Conservation (phyloP, 176 grass and related monocot species). For the Neostapfia colusana region DNA sequence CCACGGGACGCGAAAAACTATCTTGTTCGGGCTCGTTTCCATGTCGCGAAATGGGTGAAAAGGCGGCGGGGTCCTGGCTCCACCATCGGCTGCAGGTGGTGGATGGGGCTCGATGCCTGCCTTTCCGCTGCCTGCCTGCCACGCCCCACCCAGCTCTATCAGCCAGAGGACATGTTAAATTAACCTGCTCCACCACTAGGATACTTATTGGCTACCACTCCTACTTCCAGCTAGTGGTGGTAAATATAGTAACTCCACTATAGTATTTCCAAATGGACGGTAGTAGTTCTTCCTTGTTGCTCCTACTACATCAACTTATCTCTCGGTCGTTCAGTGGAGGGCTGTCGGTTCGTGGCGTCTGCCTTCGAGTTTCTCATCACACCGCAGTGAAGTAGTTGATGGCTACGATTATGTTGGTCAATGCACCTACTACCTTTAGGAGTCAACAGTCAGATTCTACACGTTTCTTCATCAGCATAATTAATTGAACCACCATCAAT, state of each 20-base stretch:
- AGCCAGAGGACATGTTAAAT: neutral
- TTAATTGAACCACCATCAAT: too few species aligned
- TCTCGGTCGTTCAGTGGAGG: neutral
- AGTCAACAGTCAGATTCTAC: too few species aligned
- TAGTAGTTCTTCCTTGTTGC: too few species aligned
- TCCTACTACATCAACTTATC: too few species aligned
- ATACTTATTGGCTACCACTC: too few species aligned
- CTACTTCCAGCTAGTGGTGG: too few species aligned
- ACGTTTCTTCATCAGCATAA: neutral
- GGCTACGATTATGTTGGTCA: neutral
- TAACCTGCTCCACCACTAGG: slow-evolving; percentile 2
- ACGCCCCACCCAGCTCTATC: neutral
- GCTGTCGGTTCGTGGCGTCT: neutral
- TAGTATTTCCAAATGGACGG: too few species aligned
- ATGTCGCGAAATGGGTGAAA: slow-evolving; percentile 19
- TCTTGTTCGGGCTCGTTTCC: neutral
- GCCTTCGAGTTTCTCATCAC: neutral
- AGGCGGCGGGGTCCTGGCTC: neutral
- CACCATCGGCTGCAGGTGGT: neutral
- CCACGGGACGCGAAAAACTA: neutral
- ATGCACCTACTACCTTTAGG: too few species aligned
- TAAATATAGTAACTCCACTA: too few species aligned
- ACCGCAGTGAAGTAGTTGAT: neutral
- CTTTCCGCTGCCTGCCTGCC: too few species aligned
- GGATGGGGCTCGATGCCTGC: too few species aligned